Conservation (phyloP, 768 basidiomycete species). For the Auriscalpium orientale region DNA sequence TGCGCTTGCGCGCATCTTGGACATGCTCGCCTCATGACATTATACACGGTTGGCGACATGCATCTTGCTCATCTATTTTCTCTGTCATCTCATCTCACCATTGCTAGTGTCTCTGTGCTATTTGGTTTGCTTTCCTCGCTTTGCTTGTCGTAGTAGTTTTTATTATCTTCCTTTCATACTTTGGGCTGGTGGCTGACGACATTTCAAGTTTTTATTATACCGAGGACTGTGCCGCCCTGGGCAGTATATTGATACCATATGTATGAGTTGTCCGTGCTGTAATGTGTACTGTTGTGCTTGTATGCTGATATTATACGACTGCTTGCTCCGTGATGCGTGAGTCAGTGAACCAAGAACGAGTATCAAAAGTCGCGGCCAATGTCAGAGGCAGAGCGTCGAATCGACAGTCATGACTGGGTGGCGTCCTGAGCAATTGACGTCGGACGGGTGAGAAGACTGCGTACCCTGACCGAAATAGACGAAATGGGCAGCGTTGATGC, state of each 20-base stretch:
- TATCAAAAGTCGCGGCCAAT: neutral
- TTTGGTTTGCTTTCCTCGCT: too few relatives aligned
- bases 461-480: conserved; percentile 40
- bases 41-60: neutral
- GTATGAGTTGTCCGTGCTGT: neutral
- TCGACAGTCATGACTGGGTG: conserved; percentile 9
- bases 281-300: conserved; percentile 1
- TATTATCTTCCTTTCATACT: neutral
- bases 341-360: too few relatives aligned
- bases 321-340: too few relatives aligned
- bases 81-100: too few relatives aligned
- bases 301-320: neutral
- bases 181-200: conserved; percentile 7
- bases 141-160: neutral
- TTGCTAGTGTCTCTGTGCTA: too few relatives aligned
- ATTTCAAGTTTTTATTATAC: conserved; percentile 7
- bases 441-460: neutral
- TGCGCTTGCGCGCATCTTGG: conserved; percentile 8
- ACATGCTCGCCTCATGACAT: conserved; percentile 5
- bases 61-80: too few relatives aligned
- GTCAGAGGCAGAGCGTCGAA: conserved; percentile 9
- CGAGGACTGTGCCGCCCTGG: conserved; percentile 9
- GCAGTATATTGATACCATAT: conserved; percentile 3
- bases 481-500: conserved; percentile 39
- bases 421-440: neutral